Conservation (phyloP, 176 grass and related monocot genomes). For the Carex littledalei region DNA sequence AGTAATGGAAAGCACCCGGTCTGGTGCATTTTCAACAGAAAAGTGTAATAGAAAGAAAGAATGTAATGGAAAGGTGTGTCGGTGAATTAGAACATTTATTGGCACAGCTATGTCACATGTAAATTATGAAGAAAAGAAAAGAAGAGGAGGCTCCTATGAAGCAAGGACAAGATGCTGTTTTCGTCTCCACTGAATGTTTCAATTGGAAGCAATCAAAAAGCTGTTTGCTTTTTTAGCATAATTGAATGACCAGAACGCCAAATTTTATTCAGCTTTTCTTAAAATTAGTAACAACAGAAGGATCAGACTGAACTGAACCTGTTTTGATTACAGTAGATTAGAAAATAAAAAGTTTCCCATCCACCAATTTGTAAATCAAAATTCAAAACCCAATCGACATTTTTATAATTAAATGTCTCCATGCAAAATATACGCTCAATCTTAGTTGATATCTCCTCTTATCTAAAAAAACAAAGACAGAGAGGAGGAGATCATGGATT, state of each 20-base stretch:
- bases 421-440: not conserved
- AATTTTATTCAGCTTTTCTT: not conserved
- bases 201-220: not conserved
- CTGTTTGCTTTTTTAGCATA: not conserved
- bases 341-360: not conserved
- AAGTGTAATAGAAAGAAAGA: not conserved
- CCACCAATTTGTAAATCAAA: not conserved
- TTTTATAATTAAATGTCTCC: not conserved
- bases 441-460: not conserved
- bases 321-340: not conserved
- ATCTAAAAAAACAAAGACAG: slow-evolving; percentile 15
- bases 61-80: not conserved
- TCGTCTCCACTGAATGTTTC: not conserved
- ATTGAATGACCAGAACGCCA: not conserved
- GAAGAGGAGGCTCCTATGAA: no score
- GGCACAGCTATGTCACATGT: no score
- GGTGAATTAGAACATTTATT: no score
- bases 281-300: not conserved
- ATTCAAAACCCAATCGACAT: not conserved
- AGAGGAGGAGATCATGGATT: not conserved
- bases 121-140: no score
- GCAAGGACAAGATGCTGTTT: no score
- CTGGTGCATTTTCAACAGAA: not conserved
- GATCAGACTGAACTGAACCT: not conserved
- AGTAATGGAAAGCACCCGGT: not conserved